These are phyloP conservation scores for Harringtonia lauricola DNA, from an alignment of 2,329 filamentous ascomycete species.

Conservation along the genomic window DNA sequence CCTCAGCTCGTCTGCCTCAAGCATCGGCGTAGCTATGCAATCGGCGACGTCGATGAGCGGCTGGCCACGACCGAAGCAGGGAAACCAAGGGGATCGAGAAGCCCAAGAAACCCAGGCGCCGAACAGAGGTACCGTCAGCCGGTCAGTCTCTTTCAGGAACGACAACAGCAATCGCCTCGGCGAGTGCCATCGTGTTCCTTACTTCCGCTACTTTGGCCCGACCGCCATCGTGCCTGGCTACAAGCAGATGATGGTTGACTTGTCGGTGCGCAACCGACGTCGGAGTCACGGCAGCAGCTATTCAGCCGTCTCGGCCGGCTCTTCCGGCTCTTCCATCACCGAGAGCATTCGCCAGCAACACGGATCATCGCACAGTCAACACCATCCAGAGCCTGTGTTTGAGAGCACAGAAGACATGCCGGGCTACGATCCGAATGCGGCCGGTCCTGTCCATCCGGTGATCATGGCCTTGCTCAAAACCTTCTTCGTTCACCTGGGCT, in stretches of 20 bases:
- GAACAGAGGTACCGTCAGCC: neutral
- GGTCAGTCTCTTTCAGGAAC: constrained; percentile 2
- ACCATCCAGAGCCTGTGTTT: constrained; percentile 20
- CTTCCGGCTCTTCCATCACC: constrained; percentile 27
- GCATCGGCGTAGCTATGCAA: neutral
- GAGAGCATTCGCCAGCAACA: constrained; percentile 12
- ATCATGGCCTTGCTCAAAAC: constrained; percentile 68
- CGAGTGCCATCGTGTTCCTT: constrained; percentile 61
- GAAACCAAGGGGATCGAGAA: neutral
- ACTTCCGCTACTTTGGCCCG: constrained; percentile 83
- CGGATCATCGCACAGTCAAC: constrained; percentile 19
- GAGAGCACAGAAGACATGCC: constrained; percentile 46
- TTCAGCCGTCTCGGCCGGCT: constrained; percentile 41
- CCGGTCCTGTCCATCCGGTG: constrained; percentile 59
- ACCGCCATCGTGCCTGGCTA: constrained; percentile 87
- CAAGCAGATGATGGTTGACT: constrained; percentile 74
- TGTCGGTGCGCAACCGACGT: constrained; percentile 54
- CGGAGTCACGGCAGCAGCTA: constrained; percentile 47
- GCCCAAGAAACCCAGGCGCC: neutral
- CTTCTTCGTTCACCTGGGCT: constrained; percentile 74
- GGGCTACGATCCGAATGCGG: constrained; percentile 64
- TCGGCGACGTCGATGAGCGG: neutral
- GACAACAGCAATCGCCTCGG: constrained; percentile 19
- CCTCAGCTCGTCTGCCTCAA: too few relatives aligned
- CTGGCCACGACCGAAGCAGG: neutral